Evolutionary conservation across 768 basidiomycete species (phyloP), one percentile per base, ranked within the genome.

Genomic region (Pisolithus orientalis): DNA sequence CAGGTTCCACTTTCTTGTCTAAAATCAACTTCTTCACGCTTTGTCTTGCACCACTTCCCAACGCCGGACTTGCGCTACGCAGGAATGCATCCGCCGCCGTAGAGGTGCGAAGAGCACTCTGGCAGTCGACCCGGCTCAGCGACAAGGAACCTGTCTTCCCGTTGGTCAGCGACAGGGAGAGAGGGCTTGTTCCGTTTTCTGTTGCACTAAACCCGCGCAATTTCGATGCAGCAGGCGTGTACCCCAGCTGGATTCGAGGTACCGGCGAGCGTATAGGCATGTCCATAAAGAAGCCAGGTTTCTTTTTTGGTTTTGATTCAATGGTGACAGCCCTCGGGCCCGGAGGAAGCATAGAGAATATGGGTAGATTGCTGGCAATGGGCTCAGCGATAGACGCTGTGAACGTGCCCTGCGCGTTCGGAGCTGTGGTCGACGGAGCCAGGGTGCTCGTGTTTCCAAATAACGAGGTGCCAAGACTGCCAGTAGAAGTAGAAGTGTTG

Each of bases 11-110:
- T 64, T 85, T 91, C 70, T 89, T 93, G 63, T 93, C 88, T 55
- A 96, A 65, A 37, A 93, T 84, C 53, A 97, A 78, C 64, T 95
- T 95, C 75, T 97, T 97, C 53, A 95, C 90, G 63, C 91, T 95
- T 53, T 86, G 82, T 50, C 85, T 75, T 53, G 70, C 75, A 40
- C 81, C 87, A 59, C 79, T 85, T 6, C 88, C 87, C 46, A 90
- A 67, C 4, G 82, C 74, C 1, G 85, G 83, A 56, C 80, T 84
- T 9, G 78, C 71, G 51, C 79, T 80, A 8, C 69, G 65, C 42
- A 85, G 53, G 59, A 89, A 81, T 0, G 76, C 72, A 54, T 92
- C 89, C 4, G 87, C 16, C 6, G 16, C 29, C 9, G n/a, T 32
- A 8, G 76, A 43, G n/a, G 52, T 47, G 1, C 75, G 72, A 9